phyloP scores from a whole-genome alignment of 1,139 yeast genomes.

The Candida sp. region DNA sequence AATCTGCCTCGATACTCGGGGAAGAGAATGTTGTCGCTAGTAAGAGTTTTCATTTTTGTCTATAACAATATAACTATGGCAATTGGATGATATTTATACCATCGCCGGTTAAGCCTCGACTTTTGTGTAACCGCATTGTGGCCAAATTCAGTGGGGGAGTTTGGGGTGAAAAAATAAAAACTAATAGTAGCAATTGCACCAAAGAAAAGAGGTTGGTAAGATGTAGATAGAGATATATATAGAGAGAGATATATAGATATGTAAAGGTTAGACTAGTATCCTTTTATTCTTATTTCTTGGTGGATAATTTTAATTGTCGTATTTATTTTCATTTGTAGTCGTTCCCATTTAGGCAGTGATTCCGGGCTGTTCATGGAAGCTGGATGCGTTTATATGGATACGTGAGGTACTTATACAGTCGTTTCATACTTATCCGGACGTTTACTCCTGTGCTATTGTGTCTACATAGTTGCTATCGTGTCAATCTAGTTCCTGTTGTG shows the following conservation, averaged over 20 bases:
- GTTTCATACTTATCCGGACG: no score
- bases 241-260: no score
- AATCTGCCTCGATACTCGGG: constrained; percentile 50
- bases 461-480: no score
- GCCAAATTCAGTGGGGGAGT: neutral
- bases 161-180: neutral
- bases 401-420: no score
- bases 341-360: neutral
- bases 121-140: neutral
- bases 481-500: no score
- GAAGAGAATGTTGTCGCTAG: constrained; percentile 27
- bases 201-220: no score
- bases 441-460: no score
- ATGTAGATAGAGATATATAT: no score
- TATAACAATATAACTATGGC: neutral
- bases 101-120: neutral
- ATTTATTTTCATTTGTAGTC: neutral
- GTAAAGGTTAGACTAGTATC: no score
- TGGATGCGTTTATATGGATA: no score
- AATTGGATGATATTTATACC: neutral
- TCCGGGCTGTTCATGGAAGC: neutral
- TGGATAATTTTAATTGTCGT: no score
- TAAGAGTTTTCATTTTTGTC: constrained; percentile 3
- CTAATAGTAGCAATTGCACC: neutral
- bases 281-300: no score